phyloP scores from a whole-genome alignment of 192 early-diverging fungal species.

The Jimgerdemannia flammicorona region DNA sequence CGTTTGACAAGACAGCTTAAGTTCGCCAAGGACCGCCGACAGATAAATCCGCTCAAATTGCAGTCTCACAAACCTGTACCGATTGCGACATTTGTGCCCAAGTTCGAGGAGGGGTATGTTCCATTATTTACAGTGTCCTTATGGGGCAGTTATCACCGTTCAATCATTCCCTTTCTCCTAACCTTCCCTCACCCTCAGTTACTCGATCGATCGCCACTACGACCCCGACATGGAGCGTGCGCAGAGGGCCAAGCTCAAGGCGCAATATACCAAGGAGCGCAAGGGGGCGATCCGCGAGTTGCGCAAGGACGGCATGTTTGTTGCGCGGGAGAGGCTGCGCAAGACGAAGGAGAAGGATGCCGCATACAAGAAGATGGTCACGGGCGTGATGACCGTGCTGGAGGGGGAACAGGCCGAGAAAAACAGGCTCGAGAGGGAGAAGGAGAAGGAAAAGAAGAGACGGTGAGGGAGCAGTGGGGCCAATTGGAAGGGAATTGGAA shows the following conservation, averaged over 20 bases:
- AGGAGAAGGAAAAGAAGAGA: slow-evolving; percentile 39
- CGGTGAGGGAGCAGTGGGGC: not conserved
- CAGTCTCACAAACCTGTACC: slow-evolving; percentile 86
- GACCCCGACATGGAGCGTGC: slow-evolving; percentile 77
- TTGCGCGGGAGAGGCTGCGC: slow-evolving; percentile 67
- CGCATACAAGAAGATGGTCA: slow-evolving; percentile 87
- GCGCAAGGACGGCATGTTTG: slow-evolving; percentile 89
- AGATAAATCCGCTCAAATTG: slow-evolving; percentile 64
- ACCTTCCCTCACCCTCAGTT: slow-evolving; percentile 30
- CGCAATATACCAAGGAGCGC: slow-evolving; percentile 87
- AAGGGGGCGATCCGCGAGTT: slow-evolving; percentile 95
- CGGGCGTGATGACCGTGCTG: slow-evolving; percentile 80
- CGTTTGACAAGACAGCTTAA: slow-evolving; percentile 48
- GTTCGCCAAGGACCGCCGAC: slow-evolving; percentile 46
- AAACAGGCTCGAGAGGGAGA: slow-evolving; percentile 62
- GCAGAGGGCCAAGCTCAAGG: slow-evolving; percentile 70
- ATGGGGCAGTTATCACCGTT: not conserved
- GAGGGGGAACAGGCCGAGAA: slow-evolving; percentile 81
- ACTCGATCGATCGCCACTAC: slow-evolving; percentile 83
- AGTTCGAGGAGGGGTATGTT: slow-evolving; percentile 73
- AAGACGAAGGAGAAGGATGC: slow-evolving; percentile 75
- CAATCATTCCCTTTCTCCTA: not conserved
- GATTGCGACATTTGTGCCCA: slow-evolving; percentile 82
- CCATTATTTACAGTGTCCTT: not conserved
- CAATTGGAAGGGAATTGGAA: too few species aligned